Evolutionary conservation across 2,329 filamentous ascomycete genomes (phyloP).

Genomic region (Paecilomyces sp.): DNA sequence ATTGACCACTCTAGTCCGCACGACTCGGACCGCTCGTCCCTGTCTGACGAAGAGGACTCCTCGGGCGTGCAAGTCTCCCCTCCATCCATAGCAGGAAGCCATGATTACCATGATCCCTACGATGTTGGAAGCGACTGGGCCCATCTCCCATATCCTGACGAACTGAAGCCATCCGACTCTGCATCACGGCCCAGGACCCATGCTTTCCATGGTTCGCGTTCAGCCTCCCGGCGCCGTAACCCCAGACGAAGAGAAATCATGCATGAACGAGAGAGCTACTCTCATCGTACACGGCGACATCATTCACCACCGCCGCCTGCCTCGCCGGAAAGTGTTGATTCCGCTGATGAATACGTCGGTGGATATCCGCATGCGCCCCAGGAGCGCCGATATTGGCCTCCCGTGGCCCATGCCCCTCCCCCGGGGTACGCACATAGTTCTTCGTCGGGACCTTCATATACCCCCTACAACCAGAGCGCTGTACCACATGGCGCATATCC

Average conservation of each 20-base stretch:
- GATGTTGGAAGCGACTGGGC: constrained; percentile 27
- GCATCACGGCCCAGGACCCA: constrained; percentile 35
- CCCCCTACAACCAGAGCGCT: constrained; percentile 22
- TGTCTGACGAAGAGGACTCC: constrained; percentile 39
- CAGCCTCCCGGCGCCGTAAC: constrained; percentile 30
- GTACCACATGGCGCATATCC: constrained; percentile 17
- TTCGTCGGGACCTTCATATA: constrained; percentile 33
- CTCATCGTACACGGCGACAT: constrained; percentile 34
- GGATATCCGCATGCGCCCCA: constrained; percentile 36
- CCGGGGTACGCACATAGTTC: constrained; percentile 32
- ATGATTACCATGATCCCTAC: constrained; percentile 31
- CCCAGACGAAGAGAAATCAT: constrained; percentile 28
- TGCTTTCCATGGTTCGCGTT: constrained; percentile 28
- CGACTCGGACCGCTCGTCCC: constrained; percentile 32
- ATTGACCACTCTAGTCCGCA: constrained; percentile 32
- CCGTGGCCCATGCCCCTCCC: constrained; percentile 18
- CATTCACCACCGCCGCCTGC: constrained; percentile 35
- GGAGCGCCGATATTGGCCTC: constrained; percentile 26
- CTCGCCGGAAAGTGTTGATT: constrained; percentile 57
- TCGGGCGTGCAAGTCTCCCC: constrained; percentile 38
- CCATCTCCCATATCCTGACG: constrained; percentile 35
- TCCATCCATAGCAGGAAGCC: constrained; percentile 31
- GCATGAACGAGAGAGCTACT: constrained; percentile 28
- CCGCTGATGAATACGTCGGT: constrained; percentile 54
- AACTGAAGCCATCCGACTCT: constrained; percentile 42